These are phyloP conservation scores for Puccinia triticina DNA, from an alignment of 1,284 basidiomycete genomes.

Conservation along the genomic window DNA sequence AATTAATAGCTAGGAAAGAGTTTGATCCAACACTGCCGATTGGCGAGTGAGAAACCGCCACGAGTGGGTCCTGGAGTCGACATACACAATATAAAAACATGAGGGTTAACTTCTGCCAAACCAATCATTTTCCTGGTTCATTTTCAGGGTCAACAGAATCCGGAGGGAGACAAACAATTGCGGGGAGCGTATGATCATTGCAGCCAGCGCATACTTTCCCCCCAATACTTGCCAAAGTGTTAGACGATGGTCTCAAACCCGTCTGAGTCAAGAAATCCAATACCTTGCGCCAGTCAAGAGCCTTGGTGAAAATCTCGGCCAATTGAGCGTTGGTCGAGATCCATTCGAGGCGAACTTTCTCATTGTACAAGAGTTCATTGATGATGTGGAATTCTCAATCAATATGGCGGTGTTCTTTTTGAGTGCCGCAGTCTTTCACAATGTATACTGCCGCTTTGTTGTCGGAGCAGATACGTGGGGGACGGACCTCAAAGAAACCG, in stretches of 20 bases:
- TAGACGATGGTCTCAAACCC: not conserved
- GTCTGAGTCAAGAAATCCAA: not conserved
- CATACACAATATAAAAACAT: no score
- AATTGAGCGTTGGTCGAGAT: not conserved
- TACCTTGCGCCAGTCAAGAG: not conserved
- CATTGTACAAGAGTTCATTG: not conserved
- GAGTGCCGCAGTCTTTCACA: not conserved
- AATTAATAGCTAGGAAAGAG: no score
- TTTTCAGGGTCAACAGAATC: no score
- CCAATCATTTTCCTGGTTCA: no score
- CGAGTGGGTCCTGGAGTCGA: no score
- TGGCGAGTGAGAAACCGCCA: no score
- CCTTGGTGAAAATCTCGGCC: conserved; percentile 21
- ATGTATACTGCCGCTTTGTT: not conserved
- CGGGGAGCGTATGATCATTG: not conserved
- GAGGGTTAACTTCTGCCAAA: not conserved
- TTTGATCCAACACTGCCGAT: no score
- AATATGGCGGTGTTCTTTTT: not conserved
- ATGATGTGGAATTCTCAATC: conserved; percentile 17
- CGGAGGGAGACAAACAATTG: not conserved
- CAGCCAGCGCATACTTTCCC: not conserved
- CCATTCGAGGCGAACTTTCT: not conserved
- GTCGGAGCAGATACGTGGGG: not conserved
- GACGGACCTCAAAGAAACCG: not conserved
- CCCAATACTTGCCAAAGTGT: not conserved